Evolutionary conservation across 805 yeast genomes (phyloP), one percentile per base, ranked within the genome.

Genomic region (Saturnispora mendoncae): DNA sequence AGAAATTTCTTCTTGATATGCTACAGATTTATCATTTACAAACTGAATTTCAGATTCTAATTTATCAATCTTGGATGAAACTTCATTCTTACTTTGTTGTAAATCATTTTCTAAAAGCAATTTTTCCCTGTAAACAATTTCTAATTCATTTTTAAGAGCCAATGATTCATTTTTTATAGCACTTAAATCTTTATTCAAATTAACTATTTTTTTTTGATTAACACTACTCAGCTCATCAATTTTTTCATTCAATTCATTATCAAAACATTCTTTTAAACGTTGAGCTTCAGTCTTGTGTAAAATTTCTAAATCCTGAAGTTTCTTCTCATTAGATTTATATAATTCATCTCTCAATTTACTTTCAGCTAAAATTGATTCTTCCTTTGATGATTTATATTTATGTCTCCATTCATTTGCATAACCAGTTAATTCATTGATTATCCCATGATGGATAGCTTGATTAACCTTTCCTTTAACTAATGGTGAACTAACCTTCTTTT

Each of bases 231-330:
- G 15, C 6, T 37, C 38, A 12, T 38, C 45, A 3, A 66, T 38
- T 37, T 54, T 58, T 4, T 50, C 48, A 26, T 61, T 65, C 36
- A 62, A 64, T 28, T 58, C 60, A n/a, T 45, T 46, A 0, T 65
- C 57, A 12, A 64, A 44, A 18, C 53, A 56, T 35, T 57, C 61
- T 36, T 58, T 61, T 9, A 68, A 36, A 4, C 59, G 57, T n/a
- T 54, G 53, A 1, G 67, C 31, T 18, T 63, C 60, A 9, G 50
- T 43, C 23, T 54, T 52, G 38, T 69, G 58, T 28, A 62, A 57
- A 1, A 49, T 46, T 3, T 62, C 62, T 25, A 69, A 56, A 19
- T 69, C 66, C n/a, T 61, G 56, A 6, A 64, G 51, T 36, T 61
- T 61, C 42, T 61, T 64, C 21, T 60, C 66, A 8, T 27, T 27